A percentile compares a stretch with the other conserved stretches of the same genome.
phyloP scores from a whole-genome alignment of 2,329 filamentous ascomycete species.

The Aspergillus sojae region DNA sequence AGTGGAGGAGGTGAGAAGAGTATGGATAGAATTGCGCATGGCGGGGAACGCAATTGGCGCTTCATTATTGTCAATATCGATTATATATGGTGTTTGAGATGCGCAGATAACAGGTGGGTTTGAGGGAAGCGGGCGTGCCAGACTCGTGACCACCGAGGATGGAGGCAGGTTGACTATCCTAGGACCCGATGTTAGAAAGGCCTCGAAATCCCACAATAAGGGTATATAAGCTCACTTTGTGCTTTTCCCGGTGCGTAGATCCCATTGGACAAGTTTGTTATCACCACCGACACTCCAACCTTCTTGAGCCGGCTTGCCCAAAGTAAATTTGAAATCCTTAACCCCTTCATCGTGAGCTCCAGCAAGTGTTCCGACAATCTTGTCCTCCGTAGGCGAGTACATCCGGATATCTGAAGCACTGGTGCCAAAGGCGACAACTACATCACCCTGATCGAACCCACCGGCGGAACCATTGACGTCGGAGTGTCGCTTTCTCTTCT shows the following conservation, averaged over 20 bases:
- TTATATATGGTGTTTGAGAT: conserved; percentile 52
- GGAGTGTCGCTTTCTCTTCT: conserved; percentile 54
- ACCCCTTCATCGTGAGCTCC: conserved; percentile 53
- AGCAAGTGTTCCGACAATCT: conserved; percentile 47
- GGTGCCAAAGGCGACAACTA: conserved; percentile 54
- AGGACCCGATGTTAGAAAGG: conserved; percentile 18
- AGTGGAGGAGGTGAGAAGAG: conserved; percentile 46
- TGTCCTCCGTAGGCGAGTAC: conserved; percentile 53
- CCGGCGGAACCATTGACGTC: conserved; percentile 41
- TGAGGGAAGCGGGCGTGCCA: conserved; percentile 45
- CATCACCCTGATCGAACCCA: conserved; percentile 41
- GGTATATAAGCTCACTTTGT: conserved; percentile 40
- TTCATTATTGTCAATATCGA: conserved; percentile 45
- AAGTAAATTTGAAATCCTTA: conserved; percentile 54
- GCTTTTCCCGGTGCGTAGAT: conserved; percentile 47
- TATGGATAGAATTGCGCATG: conserved; percentile 53
- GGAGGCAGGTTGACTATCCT: conserved; percentile 50
- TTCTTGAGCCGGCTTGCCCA: conserved; percentile 40
- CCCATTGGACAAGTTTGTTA: conserved; percentile 56
- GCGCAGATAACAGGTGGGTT: conserved; percentile 52
- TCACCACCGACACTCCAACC: conserved; percentile 59
- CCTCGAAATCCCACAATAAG: conserved; percentile 4
- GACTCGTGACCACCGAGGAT: conserved; percentile 40
- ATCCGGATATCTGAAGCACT: conserved; percentile 52
- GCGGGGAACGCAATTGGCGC: conserved; percentile 49